phyloP scores from a whole-genome alignment of 2,329 filamentous ascomycete species.

The Cladophialophora immunda region DNA sequence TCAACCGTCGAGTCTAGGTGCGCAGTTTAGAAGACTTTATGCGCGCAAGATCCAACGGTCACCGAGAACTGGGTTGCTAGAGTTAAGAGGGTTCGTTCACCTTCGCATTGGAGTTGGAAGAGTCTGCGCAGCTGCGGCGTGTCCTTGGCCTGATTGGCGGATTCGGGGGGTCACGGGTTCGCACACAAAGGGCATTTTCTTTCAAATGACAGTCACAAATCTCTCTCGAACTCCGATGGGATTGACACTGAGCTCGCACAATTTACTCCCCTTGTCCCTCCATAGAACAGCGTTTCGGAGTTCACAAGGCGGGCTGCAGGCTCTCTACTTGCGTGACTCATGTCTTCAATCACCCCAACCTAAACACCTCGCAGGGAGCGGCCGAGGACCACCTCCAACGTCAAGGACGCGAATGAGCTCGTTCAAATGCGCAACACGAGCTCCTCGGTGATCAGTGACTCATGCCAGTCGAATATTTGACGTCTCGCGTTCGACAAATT shows the following conservation, averaged over 20 bases:
- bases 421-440: neutral
- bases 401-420: neutral
- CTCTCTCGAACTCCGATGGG: neutral
- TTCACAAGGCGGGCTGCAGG: neutral
- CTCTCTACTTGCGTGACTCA: neutral
- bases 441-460: conserved; percentile 12
- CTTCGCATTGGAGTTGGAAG: neutral
- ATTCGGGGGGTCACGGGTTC: neutral
- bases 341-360: neutral
- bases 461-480: neutral
- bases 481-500: neutral
- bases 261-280: neutral
- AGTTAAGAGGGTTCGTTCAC: neutral
- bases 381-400: neutral
- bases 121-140: conserved; percentile 3
- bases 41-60: neutral
- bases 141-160: conserved; percentile 3
- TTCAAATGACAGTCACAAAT: conserved; percentile 1
- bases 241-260: neutral
- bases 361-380: neutral
- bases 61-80: neutral
- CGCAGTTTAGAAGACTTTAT: neutral
- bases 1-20: neutral
- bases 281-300: neutral
- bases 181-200: neutral